Evolutionary conservation across 495 filamentous ascomycete genomes (phyloP).

Genomic region (Margaritispora aquatica): DNA sequence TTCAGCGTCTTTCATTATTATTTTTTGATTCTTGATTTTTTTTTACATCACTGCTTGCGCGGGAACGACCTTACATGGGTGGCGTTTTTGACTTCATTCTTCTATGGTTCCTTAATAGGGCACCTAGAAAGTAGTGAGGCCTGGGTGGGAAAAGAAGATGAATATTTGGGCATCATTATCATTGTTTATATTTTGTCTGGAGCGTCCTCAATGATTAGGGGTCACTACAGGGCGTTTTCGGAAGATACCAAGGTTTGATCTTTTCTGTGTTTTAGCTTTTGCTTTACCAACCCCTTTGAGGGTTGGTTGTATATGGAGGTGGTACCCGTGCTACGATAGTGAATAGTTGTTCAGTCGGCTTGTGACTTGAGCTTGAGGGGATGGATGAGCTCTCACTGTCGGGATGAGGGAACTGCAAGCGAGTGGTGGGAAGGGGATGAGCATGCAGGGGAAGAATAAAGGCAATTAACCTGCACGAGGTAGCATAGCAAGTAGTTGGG

Average conservation of each 20-base stretch:
- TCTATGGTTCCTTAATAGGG: background rate
- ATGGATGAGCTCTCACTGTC: too few relatives aligned
- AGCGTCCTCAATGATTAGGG: slow-evolving; percentile 5
- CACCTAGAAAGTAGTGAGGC: background rate
- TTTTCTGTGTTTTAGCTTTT: slow-evolving; percentile 17
- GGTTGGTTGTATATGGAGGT: slow-evolving; percentile 12
- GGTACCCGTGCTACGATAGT: slow-evolving; percentile 16
- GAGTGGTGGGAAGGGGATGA: background rate
- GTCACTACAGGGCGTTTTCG: slow-evolving; percentile 19
- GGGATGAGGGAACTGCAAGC: background rate
- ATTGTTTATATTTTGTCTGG: background rate
- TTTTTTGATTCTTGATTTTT: slow-evolving; percentile 10
- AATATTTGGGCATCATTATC: background rate
- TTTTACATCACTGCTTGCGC: slow-evolving; percentile 21
- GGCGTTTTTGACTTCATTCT: slow-evolving; percentile 17
- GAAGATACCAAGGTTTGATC: slow-evolving; percentile 23
- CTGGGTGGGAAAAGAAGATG: slow-evolving; percentile 18
- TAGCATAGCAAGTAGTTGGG: background rate
- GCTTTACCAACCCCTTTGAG: background rate
- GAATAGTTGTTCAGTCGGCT: background rate
- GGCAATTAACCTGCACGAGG: background rate
- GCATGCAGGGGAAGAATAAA: background rate
- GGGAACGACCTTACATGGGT: slow-evolving; percentile 15
- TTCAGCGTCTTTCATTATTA: slow-evolving; percentile 18
- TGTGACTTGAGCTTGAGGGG: slow-evolving; percentile 2